A percentile compares a stretch with the other conserved stretches of the same genome.
Conservation (phyloP, 108 stramenopile species). For the Pseudonitzschia pungens region DNA sequence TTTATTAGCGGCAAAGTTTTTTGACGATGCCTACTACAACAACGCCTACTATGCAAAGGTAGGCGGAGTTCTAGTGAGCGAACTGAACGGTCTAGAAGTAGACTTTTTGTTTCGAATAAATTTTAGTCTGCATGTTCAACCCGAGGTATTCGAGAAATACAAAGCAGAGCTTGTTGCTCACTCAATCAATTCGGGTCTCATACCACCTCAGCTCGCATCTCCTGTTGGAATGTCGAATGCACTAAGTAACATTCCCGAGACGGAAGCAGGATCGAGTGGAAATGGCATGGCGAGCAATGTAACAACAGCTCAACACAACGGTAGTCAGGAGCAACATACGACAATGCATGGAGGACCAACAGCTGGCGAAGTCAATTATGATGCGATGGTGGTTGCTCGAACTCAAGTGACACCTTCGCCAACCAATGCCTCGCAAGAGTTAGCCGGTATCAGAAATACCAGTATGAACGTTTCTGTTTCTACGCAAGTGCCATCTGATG, state of each 20-base stretch:
- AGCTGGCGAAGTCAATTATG: background rate
- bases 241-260: slow-evolving; percentile 22
- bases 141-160: slow-evolving; percentile 86
- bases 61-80: slow-evolving; percentile 79
- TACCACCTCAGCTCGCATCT: background rate
- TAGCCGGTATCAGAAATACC: background rate
- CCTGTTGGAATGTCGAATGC: slow-evolving; percentile 13
- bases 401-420: slow-evolving; percentile 9
- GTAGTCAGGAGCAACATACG: background rate
- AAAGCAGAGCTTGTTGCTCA: slow-evolving; percentile 76
- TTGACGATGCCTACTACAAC: slow-evolving; percentile 99
- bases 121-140: slow-evolving; percentile 90
- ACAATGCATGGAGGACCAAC: background rate
- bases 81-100: slow-evolving; percentile 94
- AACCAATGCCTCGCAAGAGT: background rate
- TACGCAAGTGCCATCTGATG: too few species aligned
- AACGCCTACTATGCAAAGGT: slow-evolving; percentile 98
- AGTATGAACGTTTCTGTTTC: too few species aligned
- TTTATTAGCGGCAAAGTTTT: slow-evolving; percentile 97
- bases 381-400: background rate
- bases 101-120: slow-evolving; percentile 95
- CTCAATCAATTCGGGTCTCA: slow-evolving; percentile 22
- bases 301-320: slow-evolving; percentile 6
- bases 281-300: background rate
- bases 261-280: background rate